Base-by-base conservation (phyloP, 495 filamentous ascomycete species). In the Penicillium egyptiacum region DNA sequence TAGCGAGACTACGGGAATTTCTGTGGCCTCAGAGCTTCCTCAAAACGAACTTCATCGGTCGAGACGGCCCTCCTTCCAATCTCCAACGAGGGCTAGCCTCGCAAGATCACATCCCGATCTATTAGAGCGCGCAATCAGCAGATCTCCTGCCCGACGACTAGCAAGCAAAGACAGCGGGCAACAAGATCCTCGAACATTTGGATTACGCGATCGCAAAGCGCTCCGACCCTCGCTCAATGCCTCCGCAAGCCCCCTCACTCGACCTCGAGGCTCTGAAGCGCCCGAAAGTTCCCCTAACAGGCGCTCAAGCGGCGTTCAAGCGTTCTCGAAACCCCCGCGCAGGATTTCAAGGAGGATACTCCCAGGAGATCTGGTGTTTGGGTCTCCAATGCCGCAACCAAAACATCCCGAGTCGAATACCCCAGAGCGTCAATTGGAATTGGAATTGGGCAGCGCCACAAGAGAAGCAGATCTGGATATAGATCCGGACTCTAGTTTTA, bases 51-150 rank as follows among this genome's bases (percentile, higher is more conserved):
- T 56, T 45, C 67, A 58, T 40, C 64, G 73, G 41, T 60, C 61
- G 11, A 50, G 59, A 30, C 80, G 80, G 5, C 79, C 81, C 0
- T 88, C 86, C 0, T 88, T 84, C 63, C 81, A 82, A 42, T 87
- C 86, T 4, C 87, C 86, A 4, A 88, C 85, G 0, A 81, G 79
- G 60, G 79, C 85, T 5, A 88, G 82, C 60, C 66, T 88, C 17
- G 81, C 85, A 59, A 81, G 82, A 63, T 81, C 83, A 57, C 81
- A 88, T 62, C 84, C 86, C 7, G 81, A 82, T 8, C 70, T 85
- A 16, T 61, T 86, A 42, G 72, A 77, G 46, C 79, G 80, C 55
- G 71, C 79, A 28, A 64, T 72, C 43, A 76, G 69, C 64, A 65
- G 69, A 65, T 71, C 70, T 14, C 63, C 73, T 6, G 62, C 30